Percentiles rank a stretch among this genome's conserved stretches.
Evolutionary conservation across 164 flowering plant species (phyloP).

Genomic region (Vitis rupestris): DNA sequence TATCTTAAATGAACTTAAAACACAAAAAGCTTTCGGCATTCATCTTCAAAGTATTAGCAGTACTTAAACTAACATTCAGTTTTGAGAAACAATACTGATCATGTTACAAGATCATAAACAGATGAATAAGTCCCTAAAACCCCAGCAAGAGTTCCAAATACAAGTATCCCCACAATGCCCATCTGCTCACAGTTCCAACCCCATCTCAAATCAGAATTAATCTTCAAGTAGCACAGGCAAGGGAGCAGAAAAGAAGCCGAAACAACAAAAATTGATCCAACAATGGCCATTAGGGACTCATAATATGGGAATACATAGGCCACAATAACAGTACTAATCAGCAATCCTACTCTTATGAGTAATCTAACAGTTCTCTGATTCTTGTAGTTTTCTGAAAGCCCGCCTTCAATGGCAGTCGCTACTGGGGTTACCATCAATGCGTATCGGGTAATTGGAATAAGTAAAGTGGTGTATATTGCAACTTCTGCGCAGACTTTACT

Average conservation of each 20-base stretch:
- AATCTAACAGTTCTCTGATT: conserved; percentile 1
- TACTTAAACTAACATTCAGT: too few species aligned
- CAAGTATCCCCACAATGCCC: conserved; percentile 1
- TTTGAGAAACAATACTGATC: too few species aligned
- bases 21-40: too few species aligned
- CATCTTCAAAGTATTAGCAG: too few species aligned
- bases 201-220: neutral
- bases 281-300: too few species aligned
- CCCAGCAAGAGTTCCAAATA: conserved; percentile 17
- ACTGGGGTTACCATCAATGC: conserved; percentile 26
- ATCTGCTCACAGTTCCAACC: conserved; percentile 9
- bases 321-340: too few species aligned
- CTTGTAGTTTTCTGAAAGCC: conserved; percentile 4
- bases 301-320: too few species aligned
- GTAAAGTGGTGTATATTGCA: conserved; percentile 23
- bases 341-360: neutral
- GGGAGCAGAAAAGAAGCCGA: conserved; percentile 6
- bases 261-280: too few species aligned
- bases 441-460: conserved; percentile 17
- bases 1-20: too few species aligned
- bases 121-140: conserved; percentile 21
- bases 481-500: conserved; percentile 2
- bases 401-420: conserved; percentile 20
- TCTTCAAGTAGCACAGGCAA: conserved; percentile 21
- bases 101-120: conserved; percentile 9